Evolutionary conservation across 2,329 filamentous ascomycete species (phyloP).

Genomic region (Phialemoniopsis sp.): DNA sequence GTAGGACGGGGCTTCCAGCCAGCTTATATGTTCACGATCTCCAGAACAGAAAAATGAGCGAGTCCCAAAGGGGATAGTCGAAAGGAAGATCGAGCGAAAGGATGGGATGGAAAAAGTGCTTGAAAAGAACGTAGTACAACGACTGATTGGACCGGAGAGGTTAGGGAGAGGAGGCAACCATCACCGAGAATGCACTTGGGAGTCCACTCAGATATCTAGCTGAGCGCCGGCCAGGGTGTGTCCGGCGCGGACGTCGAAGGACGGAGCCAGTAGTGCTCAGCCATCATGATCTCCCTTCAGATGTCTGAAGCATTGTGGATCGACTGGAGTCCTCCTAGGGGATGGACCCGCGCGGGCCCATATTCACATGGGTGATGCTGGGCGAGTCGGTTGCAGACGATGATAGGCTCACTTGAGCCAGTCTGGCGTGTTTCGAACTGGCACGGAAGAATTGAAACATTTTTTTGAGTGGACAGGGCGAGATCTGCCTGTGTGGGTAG

Average conservation of each 20-base stretch:
- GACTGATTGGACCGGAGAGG: slow-evolving; percentile 26
- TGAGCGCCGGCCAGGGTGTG: slow-evolving; percentile 6
- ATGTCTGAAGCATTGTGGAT: slow-evolving; percentile 34
- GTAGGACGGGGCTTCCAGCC: too few species aligned
- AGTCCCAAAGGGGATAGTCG: slow-evolving; percentile 13
- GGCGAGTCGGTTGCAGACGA: slow-evolving; percentile 6
- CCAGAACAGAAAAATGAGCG: too few species aligned
- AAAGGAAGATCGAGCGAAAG: slow-evolving; percentile 9
- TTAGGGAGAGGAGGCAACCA: neutral
- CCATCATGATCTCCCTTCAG: slow-evolving; percentile 23
- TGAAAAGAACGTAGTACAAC: slow-evolving; percentile 22
- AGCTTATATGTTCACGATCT: too few species aligned
- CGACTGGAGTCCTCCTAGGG: slow-evolving; percentile 18
- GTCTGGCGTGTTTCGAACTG: slow-evolving; percentile 27
- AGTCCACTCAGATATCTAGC: slow-evolving; percentile 14
- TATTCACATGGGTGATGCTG: slow-evolving; percentile 1
- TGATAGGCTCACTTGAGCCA: slow-evolving; percentile 22
- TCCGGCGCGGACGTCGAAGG: slow-evolving; percentile 13
- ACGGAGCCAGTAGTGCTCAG: slow-evolving; percentile 27
- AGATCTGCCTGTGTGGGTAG: slow-evolving; percentile 4
- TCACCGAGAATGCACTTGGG: slow-evolving; percentile 4
- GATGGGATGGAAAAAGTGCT: slow-evolving; percentile 17
- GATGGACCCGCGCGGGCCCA: neutral
- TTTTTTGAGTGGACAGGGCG: slow-evolving; percentile 10
- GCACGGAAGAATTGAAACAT: slow-evolving; percentile 16